Conservation (phyloP, 352 stramenopile species). For the Phytopythium sindhum region DNA sequence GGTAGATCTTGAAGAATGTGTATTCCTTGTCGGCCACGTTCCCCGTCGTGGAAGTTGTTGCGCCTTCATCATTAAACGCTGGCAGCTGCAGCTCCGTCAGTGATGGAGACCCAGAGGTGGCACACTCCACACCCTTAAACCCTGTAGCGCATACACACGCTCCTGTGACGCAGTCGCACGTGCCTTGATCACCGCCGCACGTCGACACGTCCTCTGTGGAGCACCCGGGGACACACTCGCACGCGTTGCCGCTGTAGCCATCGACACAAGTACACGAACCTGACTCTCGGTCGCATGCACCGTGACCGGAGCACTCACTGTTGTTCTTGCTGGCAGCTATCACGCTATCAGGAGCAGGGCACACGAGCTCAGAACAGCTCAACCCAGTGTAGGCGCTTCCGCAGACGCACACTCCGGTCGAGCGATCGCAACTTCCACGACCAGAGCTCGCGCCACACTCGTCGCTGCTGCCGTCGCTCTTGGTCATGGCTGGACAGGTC, state of each 20-base stretch:
- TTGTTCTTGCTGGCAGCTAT: slow-evolving; percentile 30
- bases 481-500: slow-evolving; percentile 29
- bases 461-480: slow-evolving; percentile 16
- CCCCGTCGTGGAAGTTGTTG: slow-evolving; percentile 11
- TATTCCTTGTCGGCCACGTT: slow-evolving; percentile 50
- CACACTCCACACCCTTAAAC: slow-evolving; percentile 43
- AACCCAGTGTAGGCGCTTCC: slow-evolving; percentile 47
- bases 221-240: slow-evolving; percentile 70
- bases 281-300: slow-evolving; percentile 39
- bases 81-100: slow-evolving; percentile 22
- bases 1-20: slow-evolving; percentile 64
- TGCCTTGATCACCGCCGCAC: slow-evolving; percentile 37
- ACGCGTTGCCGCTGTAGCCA: slow-evolving; percentile 61
- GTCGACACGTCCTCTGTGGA: slow-evolving; percentile 12
- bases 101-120: slow-evolving; percentile 9
- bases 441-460: slow-evolving; percentile 35
- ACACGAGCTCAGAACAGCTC: slow-evolving; percentile 57
- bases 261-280: slow-evolving; percentile 47
- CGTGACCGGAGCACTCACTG: slow-evolving; percentile 65
- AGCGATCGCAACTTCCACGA: slow-evolving; percentile 47
- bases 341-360: slow-evolving; percentile 18
- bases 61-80: neutral
- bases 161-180: slow-evolving; percentile 62
- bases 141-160: slow-evolving; percentile 48
- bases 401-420: slow-evolving; percentile 44